Evolutionary conservation across 352 stramenopile genomes (phyloP).

Genomic region (Pseudoperonospora humuli): DNA sequence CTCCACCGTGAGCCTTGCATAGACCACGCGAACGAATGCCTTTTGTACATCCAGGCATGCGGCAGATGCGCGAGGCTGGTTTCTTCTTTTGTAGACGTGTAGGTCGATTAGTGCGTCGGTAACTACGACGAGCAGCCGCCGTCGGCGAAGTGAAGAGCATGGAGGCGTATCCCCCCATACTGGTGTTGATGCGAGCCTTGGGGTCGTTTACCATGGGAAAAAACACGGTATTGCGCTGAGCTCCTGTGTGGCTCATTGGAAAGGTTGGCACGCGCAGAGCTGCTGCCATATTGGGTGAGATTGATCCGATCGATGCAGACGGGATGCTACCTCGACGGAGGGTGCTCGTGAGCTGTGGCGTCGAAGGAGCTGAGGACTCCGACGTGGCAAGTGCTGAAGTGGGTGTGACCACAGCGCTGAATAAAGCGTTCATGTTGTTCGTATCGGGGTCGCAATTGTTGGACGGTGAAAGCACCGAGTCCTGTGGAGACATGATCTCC

Average conservation of each 20-base stretch:
- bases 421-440: slow-evolving; percentile 3
- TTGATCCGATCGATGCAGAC: slow-evolving; percentile 20
- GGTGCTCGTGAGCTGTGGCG: slow-evolving; percentile 21
- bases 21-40: slow-evolving; percentile 73
- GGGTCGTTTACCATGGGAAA: slow-evolving; percentile 19
- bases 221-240: slow-evolving; percentile 12
- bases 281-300: slow-evolving; percentile 22
- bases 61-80: slow-evolving; percentile 65
- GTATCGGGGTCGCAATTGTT: slow-evolving; percentile 1
- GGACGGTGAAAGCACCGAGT: slow-evolving; percentile 5
- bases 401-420: slow-evolving; percentile 10
- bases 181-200: slow-evolving; percentile 16
- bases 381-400: slow-evolving; percentile 11
- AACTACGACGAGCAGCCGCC: slow-evolving; percentile 8
- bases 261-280: slow-evolving; percentile 17
- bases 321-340: slow-evolving; percentile 17
- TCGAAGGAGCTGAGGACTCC: slow-evolving; percentile 20
- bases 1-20: slow-evolving; percentile 81
- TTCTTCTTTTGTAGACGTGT: slow-evolving; percentile 39
- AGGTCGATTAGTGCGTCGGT: slow-evolving; percentile 14
- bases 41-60: slow-evolving; percentile 67
- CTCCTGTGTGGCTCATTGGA: slow-evolving; percentile 6
- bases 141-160: slow-evolving; percentile 26
- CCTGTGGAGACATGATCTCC: slow-evolving; percentile 25
- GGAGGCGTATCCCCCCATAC: slow-evolving; percentile 10